Base-by-base conservation (phyloP, 768 basidiomycete species). In the Sarcodon sp. region DNA sequence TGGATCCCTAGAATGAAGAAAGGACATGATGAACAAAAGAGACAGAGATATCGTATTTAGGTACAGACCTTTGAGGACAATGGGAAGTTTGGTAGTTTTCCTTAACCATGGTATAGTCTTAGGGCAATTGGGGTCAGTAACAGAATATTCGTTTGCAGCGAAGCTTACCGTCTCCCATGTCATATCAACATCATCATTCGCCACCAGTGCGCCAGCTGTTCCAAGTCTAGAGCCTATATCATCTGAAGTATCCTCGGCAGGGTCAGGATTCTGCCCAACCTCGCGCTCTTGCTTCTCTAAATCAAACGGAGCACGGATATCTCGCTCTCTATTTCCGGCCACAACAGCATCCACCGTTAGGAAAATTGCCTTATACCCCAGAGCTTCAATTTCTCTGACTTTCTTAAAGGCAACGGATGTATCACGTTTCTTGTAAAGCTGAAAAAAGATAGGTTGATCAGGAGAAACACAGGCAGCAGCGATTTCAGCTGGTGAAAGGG, bases 311-410 rank as follows among this genome's bases (percentile, higher is more conserved):
- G 72, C 75, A 47, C 76, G 73, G 37, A 78, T 76, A 56, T 90
- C 87, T 48, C 72, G 66, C 62, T 90, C 87, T 43, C 90, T 73
- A 55, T 90, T 91, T 7, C 87, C 83, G 2, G 82, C 70, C 36
- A 84, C 77, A n/a, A 87, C 70, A 0, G 88, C 86, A 63, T 97
- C 92, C 2, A 94, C 91, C 2, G 92, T 96, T 47, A 97, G 69
- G 61, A 89, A 89, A 50, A 97, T 86, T 0, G 87, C 90, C 44
- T 83, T 88, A 64, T 85, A 93, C 0, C 89, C 88, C 3, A 87
- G 64, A 32, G 62, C 59, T 50, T 84, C 83, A 16, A 89, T 75
- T 45, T 86, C 79, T 43, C 72, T 70, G 12, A 96, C 73, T 31
- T 87, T 76, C 51, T 72, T 69, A 57, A 78, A 80, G 1, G 89